Percentiles rank a stretch among this genome's conserved stretches.
These are phyloP conservation scores for Hymenoscyphus albidus DNA, from an alignment of 2,329 filamentous ascomycete species.

Conservation along the genomic window DNA sequence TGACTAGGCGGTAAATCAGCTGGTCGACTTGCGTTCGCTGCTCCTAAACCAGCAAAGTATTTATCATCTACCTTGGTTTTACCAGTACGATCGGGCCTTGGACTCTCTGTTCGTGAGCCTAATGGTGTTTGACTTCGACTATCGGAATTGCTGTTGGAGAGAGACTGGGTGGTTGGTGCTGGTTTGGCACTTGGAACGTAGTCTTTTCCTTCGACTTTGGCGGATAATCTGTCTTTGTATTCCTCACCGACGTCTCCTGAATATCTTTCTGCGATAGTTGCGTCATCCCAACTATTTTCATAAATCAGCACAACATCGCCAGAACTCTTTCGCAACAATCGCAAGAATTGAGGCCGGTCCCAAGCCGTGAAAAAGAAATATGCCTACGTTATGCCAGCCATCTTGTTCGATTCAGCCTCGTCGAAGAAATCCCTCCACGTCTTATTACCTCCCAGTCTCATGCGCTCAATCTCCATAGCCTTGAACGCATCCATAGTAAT, in stretches of 20 bases:
- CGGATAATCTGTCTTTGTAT: conserved; percentile 85
- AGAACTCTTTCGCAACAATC: background rate
- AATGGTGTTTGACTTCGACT: conserved; percentile 30
- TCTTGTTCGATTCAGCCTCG: conserved; percentile 60
- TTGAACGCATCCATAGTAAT: conserved; percentile 99
- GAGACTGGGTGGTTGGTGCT: conserved; percentile 25
- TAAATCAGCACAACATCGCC: background rate
- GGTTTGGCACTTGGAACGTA: conserved; percentile 71
- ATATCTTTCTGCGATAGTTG: conserved; percentile 86
- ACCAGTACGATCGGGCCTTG: conserved; percentile 34
- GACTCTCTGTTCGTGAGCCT: conserved; percentile 28
- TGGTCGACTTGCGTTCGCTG: conserved; percentile 73
- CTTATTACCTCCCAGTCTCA: conserved; percentile 88
- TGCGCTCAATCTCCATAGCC: conserved; percentile 82
- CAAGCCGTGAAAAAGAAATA: conserved; percentile 8
- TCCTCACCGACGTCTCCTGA: conserved; percentile 88
- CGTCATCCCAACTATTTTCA: conserved; percentile 60
- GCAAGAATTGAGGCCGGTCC: background rate
- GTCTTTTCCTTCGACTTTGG: conserved; percentile 82
- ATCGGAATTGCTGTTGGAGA: conserved; percentile 27
- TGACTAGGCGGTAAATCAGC: conserved; percentile 78
- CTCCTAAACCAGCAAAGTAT: conserved; percentile 84
- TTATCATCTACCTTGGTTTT: conserved; percentile 71
- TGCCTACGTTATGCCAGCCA: conserved; percentile 51
- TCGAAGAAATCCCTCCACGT: conserved; percentile 87